phyloP scores from a whole-genome alignment of 306 rosid species.

The Hippophae rhamnoides region DNA sequence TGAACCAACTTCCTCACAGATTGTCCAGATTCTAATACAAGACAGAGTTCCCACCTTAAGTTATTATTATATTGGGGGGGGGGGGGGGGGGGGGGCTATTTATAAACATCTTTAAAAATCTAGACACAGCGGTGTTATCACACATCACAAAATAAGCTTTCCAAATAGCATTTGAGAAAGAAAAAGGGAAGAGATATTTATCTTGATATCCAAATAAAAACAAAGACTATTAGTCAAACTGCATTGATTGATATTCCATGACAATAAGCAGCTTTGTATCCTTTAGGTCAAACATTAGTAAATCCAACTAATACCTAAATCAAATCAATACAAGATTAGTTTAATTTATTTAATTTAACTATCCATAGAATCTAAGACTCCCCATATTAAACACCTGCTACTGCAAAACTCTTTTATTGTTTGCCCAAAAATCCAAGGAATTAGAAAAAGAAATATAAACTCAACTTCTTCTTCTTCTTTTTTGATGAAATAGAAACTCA shows the following conservation, averaged over 20 bases:
- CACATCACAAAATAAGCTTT: neutral
- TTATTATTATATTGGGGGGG: neutral
- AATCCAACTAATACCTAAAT: too few relatives aligned
- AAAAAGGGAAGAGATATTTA: neutral
- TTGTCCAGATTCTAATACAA: neutral
- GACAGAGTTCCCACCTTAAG: neutral
- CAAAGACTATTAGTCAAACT: neutral
- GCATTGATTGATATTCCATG: too few relatives aligned
- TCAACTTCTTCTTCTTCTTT: too few relatives aligned
- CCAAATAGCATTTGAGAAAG: neutral
- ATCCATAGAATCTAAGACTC: too few relatives aligned
- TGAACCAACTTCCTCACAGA: neutral
- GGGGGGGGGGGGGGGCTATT: neutral
- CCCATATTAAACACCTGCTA: too few relatives aligned
- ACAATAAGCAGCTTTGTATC: too few relatives aligned
- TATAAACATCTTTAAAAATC: neutral
- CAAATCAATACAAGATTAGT: too few relatives aligned
- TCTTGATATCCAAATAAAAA: neutral
- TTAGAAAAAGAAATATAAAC: too few relatives aligned
- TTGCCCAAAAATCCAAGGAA: too few relatives aligned
- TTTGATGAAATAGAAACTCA: conserved; percentile 2
- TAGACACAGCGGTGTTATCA: neutral
- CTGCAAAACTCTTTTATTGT: neutral
- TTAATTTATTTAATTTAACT: too few relatives aligned
- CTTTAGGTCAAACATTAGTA: too few relatives aligned